phyloP scores from a whole-genome alignment of 176 grass and related monocot species.

The Elymus sibiricus region DNA sequence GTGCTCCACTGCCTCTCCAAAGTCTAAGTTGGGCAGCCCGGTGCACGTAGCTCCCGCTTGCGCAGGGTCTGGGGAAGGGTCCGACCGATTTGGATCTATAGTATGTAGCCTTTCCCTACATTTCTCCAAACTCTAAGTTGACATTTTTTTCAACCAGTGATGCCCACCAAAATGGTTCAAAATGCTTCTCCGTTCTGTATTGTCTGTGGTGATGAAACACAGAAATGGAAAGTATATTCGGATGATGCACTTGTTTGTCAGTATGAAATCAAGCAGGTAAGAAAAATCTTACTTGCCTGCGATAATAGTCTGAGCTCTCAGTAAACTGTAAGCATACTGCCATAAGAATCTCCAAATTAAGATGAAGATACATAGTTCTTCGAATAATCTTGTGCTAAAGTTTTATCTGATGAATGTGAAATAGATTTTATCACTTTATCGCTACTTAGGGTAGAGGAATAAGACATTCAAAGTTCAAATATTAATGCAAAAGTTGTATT shows the following conservation, averaged over 20 bases:
- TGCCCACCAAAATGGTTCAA: not conserved
- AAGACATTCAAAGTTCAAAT: not conserved
- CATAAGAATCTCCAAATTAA: not conserved
- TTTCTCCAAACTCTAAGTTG: too few relatives aligned
- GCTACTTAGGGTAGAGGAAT: not conserved
- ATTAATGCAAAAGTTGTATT: not conserved
- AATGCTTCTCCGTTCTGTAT: not conserved
- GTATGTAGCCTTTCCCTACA: too few relatives aligned
- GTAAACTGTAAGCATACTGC: not conserved
- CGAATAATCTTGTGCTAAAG: not conserved
- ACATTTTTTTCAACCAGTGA: not conserved
- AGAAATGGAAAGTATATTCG: not conserved
- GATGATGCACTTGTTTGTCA: not conserved
- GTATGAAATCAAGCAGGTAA: not conserved
- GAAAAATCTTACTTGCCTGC: not conserved
- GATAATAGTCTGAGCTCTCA: not conserved
- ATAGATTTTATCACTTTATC: not conserved
- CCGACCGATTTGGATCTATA: too few relatives aligned
- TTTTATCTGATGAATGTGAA: not conserved
- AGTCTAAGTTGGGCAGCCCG: too few relatives aligned
- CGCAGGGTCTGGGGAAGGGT: too few relatives aligned
- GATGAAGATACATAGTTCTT: not conserved
- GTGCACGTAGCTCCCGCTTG: too few relatives aligned
- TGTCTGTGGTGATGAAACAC: not conserved
- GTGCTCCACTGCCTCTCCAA: not conserved